These are phyloP conservation scores for Pleomassaria siparia DNA, from an alignment of 2,329 filamentous ascomycete species.

Conservation along the genomic window DNA sequence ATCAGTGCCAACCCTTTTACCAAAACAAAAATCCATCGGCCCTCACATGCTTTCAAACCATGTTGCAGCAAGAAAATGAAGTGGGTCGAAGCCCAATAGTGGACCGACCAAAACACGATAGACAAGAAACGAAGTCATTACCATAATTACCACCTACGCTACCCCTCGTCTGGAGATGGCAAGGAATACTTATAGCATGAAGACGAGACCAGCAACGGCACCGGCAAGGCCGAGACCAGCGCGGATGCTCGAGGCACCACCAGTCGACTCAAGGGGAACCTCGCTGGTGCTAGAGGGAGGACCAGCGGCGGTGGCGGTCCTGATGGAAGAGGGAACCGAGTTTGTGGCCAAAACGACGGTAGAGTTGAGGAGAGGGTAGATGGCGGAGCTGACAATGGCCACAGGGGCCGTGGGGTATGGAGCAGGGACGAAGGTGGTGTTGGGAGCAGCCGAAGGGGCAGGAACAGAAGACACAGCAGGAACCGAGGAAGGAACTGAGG, in stretches of 20 bases:
- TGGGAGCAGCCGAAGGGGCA: too few relatives aligned
- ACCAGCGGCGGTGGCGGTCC: constrained; percentile 31
- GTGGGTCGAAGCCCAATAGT: background rate
- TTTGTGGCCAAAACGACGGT: constrained; percentile 38
- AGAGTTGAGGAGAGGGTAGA: constrained; percentile 24
- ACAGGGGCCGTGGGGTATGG: background rate
- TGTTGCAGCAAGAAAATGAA: constrained; percentile 1
- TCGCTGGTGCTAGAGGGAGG: constrained; percentile 22
- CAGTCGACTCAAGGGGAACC: constrained; percentile 28
- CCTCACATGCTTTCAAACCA: background rate
- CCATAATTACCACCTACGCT: constrained; percentile 3
- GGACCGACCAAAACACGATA: constrained; percentile 6
- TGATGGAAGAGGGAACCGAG: constrained; percentile 34
- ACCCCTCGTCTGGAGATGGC: constrained; percentile 2
- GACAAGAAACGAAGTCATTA: constrained; percentile 11
- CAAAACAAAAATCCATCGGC: background rate
- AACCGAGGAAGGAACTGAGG: too few relatives aligned
- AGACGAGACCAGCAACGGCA: constrained; percentile 44
- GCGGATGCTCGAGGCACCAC: constrained; percentile 34
- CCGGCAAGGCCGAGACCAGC: constrained; percentile 44
- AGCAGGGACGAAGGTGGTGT: too few relatives aligned
- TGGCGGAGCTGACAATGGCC: constrained; percentile 18
- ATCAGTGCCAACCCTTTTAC: too few relatives aligned
- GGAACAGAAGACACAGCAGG: too few relatives aligned
- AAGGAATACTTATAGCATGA: constrained; percentile 37